phyloP scores from a whole-genome alignment of 208 protist genomes.

The Wallacemonas sp. region DNA sequence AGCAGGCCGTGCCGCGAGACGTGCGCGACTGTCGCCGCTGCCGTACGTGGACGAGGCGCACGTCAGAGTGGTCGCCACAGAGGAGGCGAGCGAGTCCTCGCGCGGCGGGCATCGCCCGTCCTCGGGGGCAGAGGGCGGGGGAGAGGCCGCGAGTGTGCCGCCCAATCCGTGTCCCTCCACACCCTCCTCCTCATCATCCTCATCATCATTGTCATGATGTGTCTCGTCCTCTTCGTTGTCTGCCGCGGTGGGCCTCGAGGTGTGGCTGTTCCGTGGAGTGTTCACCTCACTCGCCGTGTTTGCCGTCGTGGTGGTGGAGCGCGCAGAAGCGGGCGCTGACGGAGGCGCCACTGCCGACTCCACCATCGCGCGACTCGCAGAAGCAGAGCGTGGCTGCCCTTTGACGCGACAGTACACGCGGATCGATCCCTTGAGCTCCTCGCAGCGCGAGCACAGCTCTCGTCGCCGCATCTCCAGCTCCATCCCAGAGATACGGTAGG shows the following conservation, averaged over 20 bases:
- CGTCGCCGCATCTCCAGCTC: constrained; percentile 71
- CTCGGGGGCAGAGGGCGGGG: constrained; percentile 18
- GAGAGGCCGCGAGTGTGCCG: background rate
- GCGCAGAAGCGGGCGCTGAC: too few relatives aligned
- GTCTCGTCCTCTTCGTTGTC: background rate
- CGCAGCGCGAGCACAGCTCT: constrained; percentile 69
- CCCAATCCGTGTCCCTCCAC: constrained; percentile 4
- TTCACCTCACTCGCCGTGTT: too few relatives aligned
- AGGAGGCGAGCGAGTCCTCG: constrained; percentile 3
- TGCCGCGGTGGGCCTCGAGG: too few relatives aligned
- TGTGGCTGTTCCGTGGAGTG: too few relatives aligned
- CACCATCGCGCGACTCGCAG: background rate
- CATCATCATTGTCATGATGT: background rate
- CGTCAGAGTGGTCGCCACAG: constrained; percentile 6
- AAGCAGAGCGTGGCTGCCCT: constrained; percentile 15
- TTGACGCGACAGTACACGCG: constrained; percentile 92
- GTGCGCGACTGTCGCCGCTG: background rate
- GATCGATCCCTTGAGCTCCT: constrained; percentile 91
- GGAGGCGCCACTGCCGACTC: too few relatives aligned
- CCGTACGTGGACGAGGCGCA: background rate
- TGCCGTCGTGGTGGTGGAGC: constrained; percentile 2
- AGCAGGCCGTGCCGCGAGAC: too few relatives aligned
- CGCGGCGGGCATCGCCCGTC: background rate
- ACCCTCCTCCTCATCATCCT: background rate
- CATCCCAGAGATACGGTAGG: constrained; percentile 38